Evolutionary conservation across 371 early-diverging fungal genomes (phyloP).

Genomic region (Mucor lusitanicus): DNA sequence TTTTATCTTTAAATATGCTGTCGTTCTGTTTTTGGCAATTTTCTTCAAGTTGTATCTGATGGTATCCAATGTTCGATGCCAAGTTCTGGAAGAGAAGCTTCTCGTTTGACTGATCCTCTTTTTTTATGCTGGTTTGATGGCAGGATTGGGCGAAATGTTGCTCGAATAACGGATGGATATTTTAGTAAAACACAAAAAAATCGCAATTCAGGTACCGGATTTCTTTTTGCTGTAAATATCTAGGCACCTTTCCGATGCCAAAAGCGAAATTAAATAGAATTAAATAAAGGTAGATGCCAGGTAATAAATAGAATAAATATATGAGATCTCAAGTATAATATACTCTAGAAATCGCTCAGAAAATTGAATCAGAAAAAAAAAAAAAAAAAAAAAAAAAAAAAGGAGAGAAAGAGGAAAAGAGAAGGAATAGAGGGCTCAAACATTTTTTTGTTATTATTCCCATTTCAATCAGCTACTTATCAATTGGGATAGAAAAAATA

Average conservation of each 20-base stretch:
- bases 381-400: conserved; percentile 6
- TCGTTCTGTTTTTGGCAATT: conserved; percentile 1
- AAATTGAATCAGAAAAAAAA: conserved; percentile 1
- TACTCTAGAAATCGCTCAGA: neutral
- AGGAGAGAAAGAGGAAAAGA: neutral
- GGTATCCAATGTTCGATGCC: neutral
- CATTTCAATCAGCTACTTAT: conserved; percentile 9
- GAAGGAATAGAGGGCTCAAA: neutral
- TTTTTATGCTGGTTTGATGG: neutral
- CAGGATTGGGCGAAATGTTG: neutral
- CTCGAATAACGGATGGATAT: neutral
- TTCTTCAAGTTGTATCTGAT: neutral
- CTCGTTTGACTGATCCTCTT: neutral
- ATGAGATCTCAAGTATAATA: neutral
- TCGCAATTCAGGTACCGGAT: conserved; percentile 26
- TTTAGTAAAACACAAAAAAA: neutral
- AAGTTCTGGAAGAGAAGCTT: neutral
- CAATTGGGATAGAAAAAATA: conserved; percentile 12
- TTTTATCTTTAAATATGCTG: neutral
- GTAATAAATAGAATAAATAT: neutral
- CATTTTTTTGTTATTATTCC: conserved; percentile 18
- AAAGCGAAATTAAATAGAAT: conserved; percentile 13
- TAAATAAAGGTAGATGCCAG: neutral
- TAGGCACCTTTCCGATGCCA: neutral
- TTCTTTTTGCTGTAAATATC: conserved; percentile 3